Evolutionary conservation across 257 asterid genomes (phyloP).

Genomic region (Solanum ossicruentum): DNA sequence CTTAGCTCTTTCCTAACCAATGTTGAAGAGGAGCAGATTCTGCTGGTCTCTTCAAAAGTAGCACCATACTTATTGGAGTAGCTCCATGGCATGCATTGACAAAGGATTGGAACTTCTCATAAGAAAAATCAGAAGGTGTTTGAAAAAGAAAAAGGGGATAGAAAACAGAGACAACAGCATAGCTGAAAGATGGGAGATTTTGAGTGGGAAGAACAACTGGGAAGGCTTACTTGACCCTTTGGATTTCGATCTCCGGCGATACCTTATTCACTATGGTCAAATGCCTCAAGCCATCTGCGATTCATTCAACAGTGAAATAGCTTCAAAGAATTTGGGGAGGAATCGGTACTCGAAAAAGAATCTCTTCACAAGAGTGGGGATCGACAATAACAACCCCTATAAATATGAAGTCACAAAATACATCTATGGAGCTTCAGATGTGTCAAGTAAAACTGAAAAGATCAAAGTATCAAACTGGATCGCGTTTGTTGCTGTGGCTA

Average conservation of each 20-base stretch:
- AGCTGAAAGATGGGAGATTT: constrained; percentile 35
- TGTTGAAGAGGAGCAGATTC: not conserved
- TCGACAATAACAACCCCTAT: constrained; percentile 19
- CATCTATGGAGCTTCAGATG: constrained; percentile 29
- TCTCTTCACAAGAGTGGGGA: constrained; percentile 29
- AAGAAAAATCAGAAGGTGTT: not conserved
- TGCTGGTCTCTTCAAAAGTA: not conserved
- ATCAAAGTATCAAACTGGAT: constrained; percentile 36
- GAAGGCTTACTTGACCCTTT: constrained; percentile 32
- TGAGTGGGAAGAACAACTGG: constrained; percentile 41
- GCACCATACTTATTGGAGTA: not conserved
- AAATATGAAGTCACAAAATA: constrained; percentile 26
- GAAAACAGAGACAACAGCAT: constrained; percentile 8
- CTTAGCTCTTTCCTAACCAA: not conserved
- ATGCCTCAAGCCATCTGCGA: constrained; percentile 51
- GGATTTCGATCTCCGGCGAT: constrained; percentile 32
- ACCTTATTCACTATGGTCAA: constrained; percentile 37
- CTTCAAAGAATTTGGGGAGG: constrained; percentile 16
- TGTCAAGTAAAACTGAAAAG: constrained; percentile 2
- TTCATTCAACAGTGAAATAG: constrained; percentile 26
- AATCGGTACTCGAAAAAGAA: constrained; percentile 11
- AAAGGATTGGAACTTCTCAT: not conserved
- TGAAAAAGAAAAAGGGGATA: not conserved
- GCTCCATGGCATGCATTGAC: not conserved
- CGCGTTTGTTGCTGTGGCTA: constrained; percentile 47